phyloP scores from a whole-genome alignment of 1,284 basidiomycete genomes.

The Porogramme epimiltina region DNA sequence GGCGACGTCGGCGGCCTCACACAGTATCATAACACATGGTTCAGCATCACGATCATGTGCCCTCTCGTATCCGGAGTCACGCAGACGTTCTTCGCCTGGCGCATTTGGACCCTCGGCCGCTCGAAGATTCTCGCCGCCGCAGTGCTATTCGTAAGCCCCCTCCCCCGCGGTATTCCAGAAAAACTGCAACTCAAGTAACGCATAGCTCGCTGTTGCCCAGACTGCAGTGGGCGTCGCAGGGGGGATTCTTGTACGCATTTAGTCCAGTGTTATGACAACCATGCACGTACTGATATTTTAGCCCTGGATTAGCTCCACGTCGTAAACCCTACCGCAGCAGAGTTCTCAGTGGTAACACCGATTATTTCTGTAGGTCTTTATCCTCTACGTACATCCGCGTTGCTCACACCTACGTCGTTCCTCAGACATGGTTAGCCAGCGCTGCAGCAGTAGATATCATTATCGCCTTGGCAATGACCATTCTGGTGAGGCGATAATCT shows the following conservation, averaged over 20 bases:
- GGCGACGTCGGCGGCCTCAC: conserved; percentile 11
- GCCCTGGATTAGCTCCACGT: background rate
- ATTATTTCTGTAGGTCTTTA: conserved; percentile 1
- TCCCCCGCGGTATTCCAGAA: too few species aligned
- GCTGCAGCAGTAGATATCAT: conserved; percentile 20
- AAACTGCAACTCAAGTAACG: background rate
- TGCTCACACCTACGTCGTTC: background rate
- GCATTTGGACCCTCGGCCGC: conserved; percentile 19
- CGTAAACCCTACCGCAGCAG: background rate
- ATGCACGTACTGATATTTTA: too few species aligned
- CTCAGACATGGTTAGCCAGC: conserved; percentile 15
- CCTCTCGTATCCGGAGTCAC: conserved; percentile 18
- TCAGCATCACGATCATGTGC: conserved; percentile 24
- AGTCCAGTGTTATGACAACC: too few species aligned
- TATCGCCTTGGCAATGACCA: background rate
- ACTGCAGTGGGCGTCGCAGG: conserved; percentile 1
- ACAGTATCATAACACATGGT: conserved; percentile 20
- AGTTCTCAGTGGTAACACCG: background rate
- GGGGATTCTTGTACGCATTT: conserved; percentile 2
- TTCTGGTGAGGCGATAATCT: background rate
- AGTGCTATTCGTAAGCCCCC: conserved; percentile 12
- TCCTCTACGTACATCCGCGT: background rate
- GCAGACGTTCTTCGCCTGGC: conserved; percentile 22
- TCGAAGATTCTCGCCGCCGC: conserved; percentile 9
- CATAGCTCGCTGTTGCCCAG: conserved; percentile 11